Base-by-base conservation (phyloP, 768 basidiomycete species). In the Leccinum imitatum region DNA sequence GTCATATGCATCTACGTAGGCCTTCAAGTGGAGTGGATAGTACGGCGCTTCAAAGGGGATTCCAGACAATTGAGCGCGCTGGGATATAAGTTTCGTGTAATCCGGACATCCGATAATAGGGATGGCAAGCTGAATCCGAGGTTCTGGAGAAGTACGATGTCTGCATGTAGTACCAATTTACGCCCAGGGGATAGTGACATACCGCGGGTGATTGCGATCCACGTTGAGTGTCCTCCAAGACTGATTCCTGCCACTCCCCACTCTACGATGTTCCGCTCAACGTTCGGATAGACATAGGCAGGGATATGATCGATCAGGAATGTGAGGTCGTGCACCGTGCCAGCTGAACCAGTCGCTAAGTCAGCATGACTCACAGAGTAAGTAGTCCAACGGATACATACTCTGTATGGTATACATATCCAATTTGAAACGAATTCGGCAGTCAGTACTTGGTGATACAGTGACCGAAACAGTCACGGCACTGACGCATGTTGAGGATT, bases 161-260 rank as follows among this genome's bases (percentile, higher is more conserved):
- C 27, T n/a, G 52, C 14, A 5, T 53, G 21, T 51, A 46, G 5
- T 25, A 37, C 15, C 10, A 56, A 15, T 7, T 31, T 19, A 2
- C 13, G 15, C 11, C 13, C 23, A 19, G 46, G 27, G 13, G 21
- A 47, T 23, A 39, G 25, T 15, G 10, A 53, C 69, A 15, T 69
- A 77, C 82, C 81, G 63, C 77, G 76, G 21, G 81, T 68, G 37
- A 92, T 80, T 2, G 80, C 76, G 31, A 89, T 79, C 93, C 93
- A 95, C 0, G 90, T 80, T 0, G 91, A 81, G 69, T 97, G 93
- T 0, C 93, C 93, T 1, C 93, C 94, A 1, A 97, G 82, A 61
- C 89, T 91, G 64, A 89, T 79, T 0, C 94, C 94, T 0, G 84
- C 81, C 3, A 89, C 78, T 11, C 85, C 84, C 87, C 89, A 97